Conservation (phyloP, 352 stramenopile species). For the Pythium brachiatum region DNA sequence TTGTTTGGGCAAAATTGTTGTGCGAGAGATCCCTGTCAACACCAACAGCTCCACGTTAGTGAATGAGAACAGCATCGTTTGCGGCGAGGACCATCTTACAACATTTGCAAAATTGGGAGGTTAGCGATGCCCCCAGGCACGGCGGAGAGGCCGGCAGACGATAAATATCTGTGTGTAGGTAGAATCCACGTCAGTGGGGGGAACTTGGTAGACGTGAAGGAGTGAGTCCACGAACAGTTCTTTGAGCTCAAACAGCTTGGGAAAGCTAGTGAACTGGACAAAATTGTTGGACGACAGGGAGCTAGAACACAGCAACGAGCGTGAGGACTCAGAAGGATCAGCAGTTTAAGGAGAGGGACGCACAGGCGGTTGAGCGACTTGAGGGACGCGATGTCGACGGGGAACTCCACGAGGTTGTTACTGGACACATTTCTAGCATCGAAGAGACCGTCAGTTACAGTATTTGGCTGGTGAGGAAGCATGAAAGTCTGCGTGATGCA, state of each 20-base stretch:
- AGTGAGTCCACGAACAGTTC: slow-evolving; percentile 18
- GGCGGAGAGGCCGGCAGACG: slow-evolving; percentile 3
- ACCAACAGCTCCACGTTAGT: background rate
- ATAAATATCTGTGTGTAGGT: slow-evolving; percentile 29
- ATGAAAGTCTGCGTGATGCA: background rate
- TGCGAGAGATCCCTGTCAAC: slow-evolving; percentile 21
- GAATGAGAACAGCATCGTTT: background rate
- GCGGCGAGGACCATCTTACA: background rate
- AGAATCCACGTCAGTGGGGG: too few relatives aligned
- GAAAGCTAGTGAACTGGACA: slow-evolving; percentile 13
- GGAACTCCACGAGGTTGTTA: slow-evolving; percentile 22
- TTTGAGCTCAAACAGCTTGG: slow-evolving; percentile 18
- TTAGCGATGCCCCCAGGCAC: slow-evolving; percentile 21
- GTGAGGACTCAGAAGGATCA: too few relatives aligned
- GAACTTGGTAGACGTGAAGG: background rate
- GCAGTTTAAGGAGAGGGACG: background rate
- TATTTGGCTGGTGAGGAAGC: background rate
- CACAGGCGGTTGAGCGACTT: slow-evolving; percentile 11
- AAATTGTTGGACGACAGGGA: slow-evolving; percentile 24
- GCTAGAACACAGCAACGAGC: background rate
- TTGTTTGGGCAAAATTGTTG: slow-evolving; percentile 16
- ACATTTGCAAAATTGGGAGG: slow-evolving; percentile 16
- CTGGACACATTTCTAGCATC: slow-evolving; percentile 20
- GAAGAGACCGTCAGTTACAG: background rate
- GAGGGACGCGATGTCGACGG: slow-evolving; percentile 17